Conservation (phyloP, 2,329 filamentous ascomycete genomes). For the Macroventuria anomochaeta region DNA sequence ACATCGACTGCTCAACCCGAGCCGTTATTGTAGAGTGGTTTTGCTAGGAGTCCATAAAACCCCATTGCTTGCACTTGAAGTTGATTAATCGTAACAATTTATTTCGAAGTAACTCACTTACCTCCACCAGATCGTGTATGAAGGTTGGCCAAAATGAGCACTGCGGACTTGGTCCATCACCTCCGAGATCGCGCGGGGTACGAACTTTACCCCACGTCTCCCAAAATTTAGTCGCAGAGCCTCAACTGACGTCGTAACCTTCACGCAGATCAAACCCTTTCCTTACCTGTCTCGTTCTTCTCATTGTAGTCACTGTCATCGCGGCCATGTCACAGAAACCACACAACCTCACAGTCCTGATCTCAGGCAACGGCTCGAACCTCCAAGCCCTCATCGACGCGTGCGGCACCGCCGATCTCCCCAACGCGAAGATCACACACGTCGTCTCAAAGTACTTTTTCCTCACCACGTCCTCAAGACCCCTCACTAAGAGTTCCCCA, state of each 20-base stretch:
- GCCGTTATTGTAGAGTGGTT: too few relatives aligned
- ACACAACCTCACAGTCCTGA: slow-evolving; percentile 67
- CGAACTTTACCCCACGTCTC: slow-evolving; percentile 29
- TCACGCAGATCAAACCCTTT: neutral
- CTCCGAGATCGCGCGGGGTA: slow-evolving; percentile 24
- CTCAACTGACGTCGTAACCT: neutral
- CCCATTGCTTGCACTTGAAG: too few relatives aligned
- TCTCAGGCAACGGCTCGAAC: slow-evolving; percentile 71
- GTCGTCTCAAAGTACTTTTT: slow-evolving; percentile 67
- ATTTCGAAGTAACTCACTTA: too few relatives aligned
- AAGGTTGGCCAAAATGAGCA: too few relatives aligned
- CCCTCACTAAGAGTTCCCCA: slow-evolving; percentile 9
- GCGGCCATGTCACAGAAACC: slow-evolving; percentile 29
- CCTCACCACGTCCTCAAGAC: neutral
- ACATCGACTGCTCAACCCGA: too few relatives aligned
- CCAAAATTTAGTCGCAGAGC: slow-evolving; percentile 25
- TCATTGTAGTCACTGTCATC: neutral
- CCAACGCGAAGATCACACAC: slow-evolving; percentile 63
- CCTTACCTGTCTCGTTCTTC: neutral
- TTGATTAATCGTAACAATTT: too few relatives aligned
- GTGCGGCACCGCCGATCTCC: slow-evolving; percentile 56
- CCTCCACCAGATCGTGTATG: too few relatives aligned
- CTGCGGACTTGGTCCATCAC: slow-evolving; percentile 11
- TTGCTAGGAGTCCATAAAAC: too few relatives aligned
- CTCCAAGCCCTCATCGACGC: slow-evolving; percentile 78